phyloP scores from a whole-genome alignment of 1,139 yeast species.

The Candida pseudoviswanathii region DNA sequence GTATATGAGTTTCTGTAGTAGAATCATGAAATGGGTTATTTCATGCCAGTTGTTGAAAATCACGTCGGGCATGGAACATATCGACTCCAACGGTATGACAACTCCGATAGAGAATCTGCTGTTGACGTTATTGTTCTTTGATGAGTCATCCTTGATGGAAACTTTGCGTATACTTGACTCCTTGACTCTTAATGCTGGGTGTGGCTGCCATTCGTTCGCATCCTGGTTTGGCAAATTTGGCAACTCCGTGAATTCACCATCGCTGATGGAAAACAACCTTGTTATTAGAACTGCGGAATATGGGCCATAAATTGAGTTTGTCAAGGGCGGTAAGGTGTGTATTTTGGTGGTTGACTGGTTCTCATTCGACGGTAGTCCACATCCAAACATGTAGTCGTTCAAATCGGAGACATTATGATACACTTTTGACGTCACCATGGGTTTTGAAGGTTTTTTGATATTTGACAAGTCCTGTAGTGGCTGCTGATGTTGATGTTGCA shows the following conservation, averaged over 20 bases:
- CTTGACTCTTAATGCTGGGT: slow-evolving; percentile 34
- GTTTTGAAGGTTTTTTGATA: slow-evolving; percentile 9
- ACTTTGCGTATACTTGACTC: slow-evolving; percentile 19
- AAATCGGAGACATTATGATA: slow-evolving; percentile 48
- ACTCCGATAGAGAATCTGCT: slow-evolving; percentile 52
- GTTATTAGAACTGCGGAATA: slow-evolving; percentile 47
- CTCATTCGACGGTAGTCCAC: slow-evolving; percentile 56
- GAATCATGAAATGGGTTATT: slow-evolving; percentile 40
- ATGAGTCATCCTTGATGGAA: slow-evolving; percentile 13
- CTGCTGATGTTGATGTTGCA: slow-evolving; percentile 6
- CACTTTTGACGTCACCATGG: slow-evolving; percentile 25
- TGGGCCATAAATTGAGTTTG: slow-evolving; percentile 30
- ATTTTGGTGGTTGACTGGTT: slow-evolving; percentile 47
- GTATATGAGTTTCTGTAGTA: slow-evolving; percentile 40
- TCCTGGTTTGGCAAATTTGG: slow-evolving; percentile 8
- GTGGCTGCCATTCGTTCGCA: slow-evolving; percentile 32
- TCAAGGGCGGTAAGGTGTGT: slow-evolving; percentile 48
- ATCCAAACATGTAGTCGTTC: slow-evolving; percentile 58
- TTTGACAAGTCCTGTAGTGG: slow-evolving; percentile 5
- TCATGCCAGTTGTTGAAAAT: slow-evolving; percentile 54
- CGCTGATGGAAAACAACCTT: slow-evolving; percentile 45
- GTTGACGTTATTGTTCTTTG: slow-evolving; percentile 20
- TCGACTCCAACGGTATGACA: slow-evolving; percentile 46
- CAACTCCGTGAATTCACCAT: slow-evolving; percentile 21
- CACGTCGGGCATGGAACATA: slow-evolving; percentile 38